These are phyloP conservation scores for Lentinula sp. DNA, from an alignment of 768 basidiomycete species.

Conservation along the genomic window DNA sequence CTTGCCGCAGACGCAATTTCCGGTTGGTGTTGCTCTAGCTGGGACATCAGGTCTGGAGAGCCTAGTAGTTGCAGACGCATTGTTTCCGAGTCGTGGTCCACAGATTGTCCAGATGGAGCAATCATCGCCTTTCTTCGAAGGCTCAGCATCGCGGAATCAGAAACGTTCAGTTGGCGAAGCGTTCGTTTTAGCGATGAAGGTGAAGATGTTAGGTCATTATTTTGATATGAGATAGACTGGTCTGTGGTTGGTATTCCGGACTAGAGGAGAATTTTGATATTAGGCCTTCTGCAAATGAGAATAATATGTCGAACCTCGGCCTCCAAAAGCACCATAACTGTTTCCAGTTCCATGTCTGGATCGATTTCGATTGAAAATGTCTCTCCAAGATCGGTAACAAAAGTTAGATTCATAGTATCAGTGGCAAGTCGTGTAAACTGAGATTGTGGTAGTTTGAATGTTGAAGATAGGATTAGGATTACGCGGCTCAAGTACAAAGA, in stretches of 20 bases:
- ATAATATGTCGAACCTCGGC: slow-evolving; percentile 67
- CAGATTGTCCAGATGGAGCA: slow-evolving; percentile 17
- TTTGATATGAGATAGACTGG: slow-evolving; percentile 67
- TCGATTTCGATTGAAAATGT: slow-evolving; percentile 77
- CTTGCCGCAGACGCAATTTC: slow-evolving; percentile 73
- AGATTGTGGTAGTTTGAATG: neutral
- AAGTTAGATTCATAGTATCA: slow-evolving; percentile 59
- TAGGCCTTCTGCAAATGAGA: neutral
- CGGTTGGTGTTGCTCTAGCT: slow-evolving; percentile 71
- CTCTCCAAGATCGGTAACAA: slow-evolving; percentile 62
- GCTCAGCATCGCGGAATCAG: slow-evolving; percentile 56
- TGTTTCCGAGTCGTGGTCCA: slow-evolving; percentile 83
- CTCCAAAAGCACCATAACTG: slow-evolving; percentile 90
- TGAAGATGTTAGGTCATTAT: slow-evolving; percentile 56
- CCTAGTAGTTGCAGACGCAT: slow-evolving; percentile 86
- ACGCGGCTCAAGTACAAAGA: neutral
- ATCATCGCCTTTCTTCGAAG: slow-evolving; percentile 52
- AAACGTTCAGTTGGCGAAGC: slow-evolving; percentile 58
- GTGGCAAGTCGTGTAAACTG: neutral
- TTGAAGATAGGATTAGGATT: no score
- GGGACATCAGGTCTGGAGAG: slow-evolving; percentile 72
- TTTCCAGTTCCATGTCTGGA: slow-evolving; percentile 85
- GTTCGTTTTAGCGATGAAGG: slow-evolving; percentile 42
- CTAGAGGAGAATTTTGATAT: slow-evolving; percentile 29
- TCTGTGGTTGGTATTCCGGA: slow-evolving; percentile 68